Conservation (phyloP, 768 basidiomycete genomes). For the Neoboletus magnificus region DNA sequence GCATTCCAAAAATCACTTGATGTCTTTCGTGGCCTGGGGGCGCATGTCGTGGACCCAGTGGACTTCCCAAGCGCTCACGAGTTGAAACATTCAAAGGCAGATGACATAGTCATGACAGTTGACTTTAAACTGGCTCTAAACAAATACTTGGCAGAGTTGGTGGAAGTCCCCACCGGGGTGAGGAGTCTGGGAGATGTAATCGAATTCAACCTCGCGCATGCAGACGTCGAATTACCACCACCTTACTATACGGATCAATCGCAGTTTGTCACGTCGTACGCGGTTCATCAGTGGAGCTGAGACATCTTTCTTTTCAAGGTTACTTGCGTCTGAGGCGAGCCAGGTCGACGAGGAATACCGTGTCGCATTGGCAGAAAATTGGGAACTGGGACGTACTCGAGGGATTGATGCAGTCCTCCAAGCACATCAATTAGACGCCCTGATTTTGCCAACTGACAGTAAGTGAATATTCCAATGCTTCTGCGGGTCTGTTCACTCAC, state of each 20-base stretch:
- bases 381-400: constrained; percentile 46
- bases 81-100: constrained; percentile 46
- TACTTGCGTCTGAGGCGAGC: constrained; percentile 25
- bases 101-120: constrained; percentile 48
- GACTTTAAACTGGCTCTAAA: constrained; percentile 57
- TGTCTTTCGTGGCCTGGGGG: constrained; percentile 38
- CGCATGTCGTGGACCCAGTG: constrained; percentile 56
- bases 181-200: constrained; percentile 56
- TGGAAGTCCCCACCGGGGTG: constrained; percentile 58
- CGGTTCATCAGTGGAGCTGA: constrained; percentile 4
- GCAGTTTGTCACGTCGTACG: constrained; percentile 21
- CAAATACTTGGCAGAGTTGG: constrained; percentile 43
- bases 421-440: constrained; percentile 46
- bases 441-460: constrained; percentile 47
- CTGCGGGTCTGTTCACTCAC: background rate
- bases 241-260: constrained; percentile 38
- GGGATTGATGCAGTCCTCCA: constrained; percentile 56
- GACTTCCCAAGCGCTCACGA: constrained; percentile 56
- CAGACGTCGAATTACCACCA: constrained; percentile 42
- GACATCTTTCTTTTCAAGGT: constrained; percentile 9
- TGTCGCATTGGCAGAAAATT: constrained; percentile 43
- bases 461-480: background rate
- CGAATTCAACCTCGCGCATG: constrained; percentile 51
- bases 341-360: constrained; percentile 41
- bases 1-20: constrained; percentile 40